Percentiles rank a stretch among this genome's conserved stretches.
phyloP scores from a whole-genome alignment of 2,329 filamentous ascomycete species.

The Fusarium anthophilum region DNA sequence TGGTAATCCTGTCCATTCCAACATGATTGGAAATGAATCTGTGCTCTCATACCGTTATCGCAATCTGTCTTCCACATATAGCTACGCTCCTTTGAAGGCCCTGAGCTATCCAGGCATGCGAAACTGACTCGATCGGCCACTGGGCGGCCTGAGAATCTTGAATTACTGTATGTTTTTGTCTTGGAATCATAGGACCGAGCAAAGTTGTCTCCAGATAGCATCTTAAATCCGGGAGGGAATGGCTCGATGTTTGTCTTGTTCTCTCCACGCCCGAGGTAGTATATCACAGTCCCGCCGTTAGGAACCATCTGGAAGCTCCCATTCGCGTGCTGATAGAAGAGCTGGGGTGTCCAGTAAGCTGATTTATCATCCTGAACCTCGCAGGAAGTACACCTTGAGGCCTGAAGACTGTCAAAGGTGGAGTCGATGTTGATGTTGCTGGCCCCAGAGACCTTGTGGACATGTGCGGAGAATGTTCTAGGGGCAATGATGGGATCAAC shows the following conservation, averaged over 20 bases:
- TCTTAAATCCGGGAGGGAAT: constrained; percentile 37
- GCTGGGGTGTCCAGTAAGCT: constrained; percentile 40
- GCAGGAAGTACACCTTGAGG: constrained; percentile 37
- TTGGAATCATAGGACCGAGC: constrained; percentile 28
- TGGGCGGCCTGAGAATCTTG: constrained; percentile 17
- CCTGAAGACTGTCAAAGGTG: constrained; percentile 27
- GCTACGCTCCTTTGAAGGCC: constrained; percentile 25
- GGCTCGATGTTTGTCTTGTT: constrained; percentile 37
- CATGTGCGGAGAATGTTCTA: constrained; percentile 30
- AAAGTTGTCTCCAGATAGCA: constrained; percentile 32
- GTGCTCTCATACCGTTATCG: constrained; percentile 38
- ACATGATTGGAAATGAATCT: constrained; percentile 38
- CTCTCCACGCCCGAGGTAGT: constrained; percentile 38
- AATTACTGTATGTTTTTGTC: constrained; percentile 31
- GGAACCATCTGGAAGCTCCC: constrained; percentile 38
- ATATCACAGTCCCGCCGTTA: constrained; percentile 34
- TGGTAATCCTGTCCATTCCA: constrained; percentile 39
- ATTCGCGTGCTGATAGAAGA: constrained; percentile 34
- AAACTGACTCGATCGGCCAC: constrained; percentile 36
- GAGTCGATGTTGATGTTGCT: constrained; percentile 31
- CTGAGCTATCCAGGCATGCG: constrained; percentile 37
- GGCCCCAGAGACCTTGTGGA: constrained; percentile 37
- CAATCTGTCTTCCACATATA: constrained; percentile 38
- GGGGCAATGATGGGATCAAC: constrained; percentile 36
- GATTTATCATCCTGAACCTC: constrained; percentile 39